A percentile compares a stretch with the other conserved stretches of the same genome.
These are phyloP conservation scores for Saccharum hybrid DNA, from an alignment of 202 grass and related monocot species.

Conservation along the genomic window DNA sequence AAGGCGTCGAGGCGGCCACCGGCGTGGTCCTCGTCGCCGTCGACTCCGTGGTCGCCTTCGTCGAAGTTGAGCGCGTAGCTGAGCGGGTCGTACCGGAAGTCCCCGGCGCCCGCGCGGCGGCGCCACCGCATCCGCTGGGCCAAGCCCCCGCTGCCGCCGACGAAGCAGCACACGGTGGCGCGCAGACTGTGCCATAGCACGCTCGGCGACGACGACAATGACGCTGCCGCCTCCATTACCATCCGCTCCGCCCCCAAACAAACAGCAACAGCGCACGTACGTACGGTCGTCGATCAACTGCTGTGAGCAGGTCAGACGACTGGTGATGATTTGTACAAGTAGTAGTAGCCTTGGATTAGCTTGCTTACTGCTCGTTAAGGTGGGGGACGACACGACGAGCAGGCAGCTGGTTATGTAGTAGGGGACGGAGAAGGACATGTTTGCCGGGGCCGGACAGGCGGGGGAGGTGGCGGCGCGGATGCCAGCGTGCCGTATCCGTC, in stretches of 20 bases:
- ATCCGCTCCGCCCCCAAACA: not conserved
- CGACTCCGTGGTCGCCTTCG: constrained; percentile 9
- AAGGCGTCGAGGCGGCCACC: constrained; percentile 1
- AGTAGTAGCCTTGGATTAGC: no score
- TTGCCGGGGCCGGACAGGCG: not conserved
- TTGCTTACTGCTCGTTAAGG: not conserved
- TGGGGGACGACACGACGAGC: not conserved
- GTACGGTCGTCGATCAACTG: no score
- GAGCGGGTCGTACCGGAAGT: constrained; percentile 80
- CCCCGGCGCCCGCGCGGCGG: constrained; percentile 38
- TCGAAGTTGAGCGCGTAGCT: constrained; percentile 95
- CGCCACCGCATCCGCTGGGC: constrained; percentile 38
- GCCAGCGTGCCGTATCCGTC: not conserved
- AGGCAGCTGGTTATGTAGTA: not conserved
- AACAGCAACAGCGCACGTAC: no score
- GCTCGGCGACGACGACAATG: not conserved
- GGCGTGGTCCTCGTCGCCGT: not conserved
- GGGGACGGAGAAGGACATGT: not conserved
- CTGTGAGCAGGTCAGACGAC: no score
- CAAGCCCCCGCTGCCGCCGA: not conserved
- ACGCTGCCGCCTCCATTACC: not conserved
- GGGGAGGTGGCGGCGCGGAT: not conserved
- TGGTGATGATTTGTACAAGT: no score
- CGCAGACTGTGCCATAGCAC: constrained; percentile 41
- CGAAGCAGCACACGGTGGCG: constrained; percentile 48